Evolutionary conservation across 352 stramenopile genomes (phyloP).

Genomic region (Globisporangium cylindrosporum): DNA sequence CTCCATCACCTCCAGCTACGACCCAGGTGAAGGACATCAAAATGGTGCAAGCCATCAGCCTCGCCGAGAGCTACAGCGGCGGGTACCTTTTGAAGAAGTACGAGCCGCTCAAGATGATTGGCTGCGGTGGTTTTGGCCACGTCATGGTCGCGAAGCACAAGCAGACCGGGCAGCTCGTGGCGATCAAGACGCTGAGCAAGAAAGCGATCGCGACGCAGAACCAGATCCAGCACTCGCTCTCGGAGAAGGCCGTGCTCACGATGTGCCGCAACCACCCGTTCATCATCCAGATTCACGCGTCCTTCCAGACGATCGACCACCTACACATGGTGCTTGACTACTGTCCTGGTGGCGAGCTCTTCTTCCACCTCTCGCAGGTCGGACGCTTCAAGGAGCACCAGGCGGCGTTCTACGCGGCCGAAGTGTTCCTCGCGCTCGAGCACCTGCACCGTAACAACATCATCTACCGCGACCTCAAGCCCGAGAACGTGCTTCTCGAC

Average conservation of each 20-base stretch:
- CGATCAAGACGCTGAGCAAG: slow-evolving; percentile 86
- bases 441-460: slow-evolving; percentile 70
- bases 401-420: slow-evolving; percentile 84
- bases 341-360: slow-evolving; percentile 74
- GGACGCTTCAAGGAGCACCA: slow-evolving; percentile 76
- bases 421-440: slow-evolving; percentile 83
- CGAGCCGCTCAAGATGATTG: slow-evolving; percentile 77
- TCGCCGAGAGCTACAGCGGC: slow-evolving; percentile 81
- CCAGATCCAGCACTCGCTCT: slow-evolving; percentile 82
- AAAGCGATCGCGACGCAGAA: slow-evolving; percentile 72
- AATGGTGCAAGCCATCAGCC: slow-evolving; percentile 65
- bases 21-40: slow-evolving; percentile 38
- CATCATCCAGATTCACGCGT: slow-evolving; percentile 87
- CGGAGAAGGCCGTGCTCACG: slow-evolving; percentile 85
- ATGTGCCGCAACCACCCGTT: slow-evolving; percentile 90
- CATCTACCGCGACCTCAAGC: slow-evolving; percentile 90
- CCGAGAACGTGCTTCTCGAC: slow-evolving; percentile 90
- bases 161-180: slow-evolving; percentile 51
- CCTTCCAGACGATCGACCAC: slow-evolving; percentile 86
- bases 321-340: slow-evolving; percentile 76
- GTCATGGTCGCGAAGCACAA: slow-evolving; percentile 76
- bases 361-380: slow-evolving; percentile 80
- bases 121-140: slow-evolving; percentile 84
- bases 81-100: slow-evolving; percentile 76
- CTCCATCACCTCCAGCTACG: not conserved